Conservation (phyloP, 2,329 filamentous ascomycete species). For the Aspergillus texensis region DNA sequence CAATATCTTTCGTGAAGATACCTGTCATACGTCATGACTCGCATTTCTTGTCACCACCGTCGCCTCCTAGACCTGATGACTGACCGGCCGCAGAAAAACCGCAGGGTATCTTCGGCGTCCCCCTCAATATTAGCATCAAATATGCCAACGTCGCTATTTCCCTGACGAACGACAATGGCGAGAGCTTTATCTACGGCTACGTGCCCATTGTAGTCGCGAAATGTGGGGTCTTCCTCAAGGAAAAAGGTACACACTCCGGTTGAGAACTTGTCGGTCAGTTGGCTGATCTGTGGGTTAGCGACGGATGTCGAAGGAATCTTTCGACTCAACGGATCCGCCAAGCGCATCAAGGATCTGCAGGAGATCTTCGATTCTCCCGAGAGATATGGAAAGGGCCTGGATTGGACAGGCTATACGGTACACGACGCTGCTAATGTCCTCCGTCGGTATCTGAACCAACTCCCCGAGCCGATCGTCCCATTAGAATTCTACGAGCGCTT, state of each 20-base stretch:
- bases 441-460: constrained; percentile 90
- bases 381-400: constrained; percentile 91
- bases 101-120: constrained; percentile 90
- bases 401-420: constrained; percentile 97
- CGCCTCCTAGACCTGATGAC: neutral
- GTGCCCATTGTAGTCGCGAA: constrained; percentile 98
- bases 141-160: constrained; percentile 99
- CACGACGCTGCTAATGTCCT: constrained; percentile 98
- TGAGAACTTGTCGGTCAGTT: neutral
- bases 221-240: constrained; percentile 95
- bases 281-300: constrained; percentile 58
- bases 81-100: constrained; percentile 36
- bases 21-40: neutral
- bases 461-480: constrained; percentile 95
- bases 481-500: constrained; percentile 91
- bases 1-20: neutral
- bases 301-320: constrained; percentile 97
- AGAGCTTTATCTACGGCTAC: constrained; percentile 98
- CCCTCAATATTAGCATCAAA: constrained; percentile 88
- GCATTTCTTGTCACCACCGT: neutral
- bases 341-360: constrained; percentile 96
- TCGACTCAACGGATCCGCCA: constrained; percentile 91
- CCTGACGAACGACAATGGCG: constrained; percentile 84
- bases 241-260: constrained; percentile 74
- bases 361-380: constrained; percentile 90